These are phyloP conservation scores for Boletus barrowsii DNA, from an alignment of 768 basidiomycete genomes.

Conservation along the genomic window DNA sequence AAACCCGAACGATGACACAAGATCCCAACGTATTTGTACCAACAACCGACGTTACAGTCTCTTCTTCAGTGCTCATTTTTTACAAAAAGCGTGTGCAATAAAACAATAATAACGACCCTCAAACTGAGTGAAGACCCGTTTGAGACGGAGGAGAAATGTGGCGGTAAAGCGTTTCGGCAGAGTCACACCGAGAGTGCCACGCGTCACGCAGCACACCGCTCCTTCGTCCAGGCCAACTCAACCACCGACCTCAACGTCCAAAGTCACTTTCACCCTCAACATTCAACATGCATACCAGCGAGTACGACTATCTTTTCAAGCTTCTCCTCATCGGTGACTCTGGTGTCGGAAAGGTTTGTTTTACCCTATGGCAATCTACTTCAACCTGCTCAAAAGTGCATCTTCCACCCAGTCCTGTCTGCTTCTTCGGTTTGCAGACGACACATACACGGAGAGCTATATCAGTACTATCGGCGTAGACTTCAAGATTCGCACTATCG, in stretches of 20 bases:
- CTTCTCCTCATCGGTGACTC: constrained; percentile 93
- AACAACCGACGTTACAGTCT: neutral
- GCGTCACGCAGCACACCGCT: constrained; percentile 32
- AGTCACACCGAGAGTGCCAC: constrained; percentile 30
- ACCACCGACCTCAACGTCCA: constrained; percentile 32
- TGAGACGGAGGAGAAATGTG: constrained; percentile 18
- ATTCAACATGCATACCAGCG: constrained; percentile 78
- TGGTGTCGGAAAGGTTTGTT: constrained; percentile 85
- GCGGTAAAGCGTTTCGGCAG: constrained; percentile 21
- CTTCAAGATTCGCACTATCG: constrained; percentile 99
- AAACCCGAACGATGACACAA: neutral
- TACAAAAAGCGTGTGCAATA: neutral
- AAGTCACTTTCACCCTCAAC: constrained; percentile 20
- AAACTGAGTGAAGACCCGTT: neutral
- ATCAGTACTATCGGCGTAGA: constrained; percentile 98
- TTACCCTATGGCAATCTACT: constrained; percentile 14
- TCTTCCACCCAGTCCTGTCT: constrained; percentile 73
- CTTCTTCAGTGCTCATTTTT: too few relatives aligned
- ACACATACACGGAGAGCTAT: constrained; percentile 96
- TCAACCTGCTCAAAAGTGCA: constrained; percentile 22
- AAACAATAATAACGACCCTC: neutral
- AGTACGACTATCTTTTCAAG: constrained; percentile 96
- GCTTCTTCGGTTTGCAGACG: constrained; percentile 90
- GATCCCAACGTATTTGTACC: neutral
- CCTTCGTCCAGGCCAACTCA: constrained; percentile 34